A percentile compares a stretch with the other conserved stretches of the same genome.
Evolutionary conservation across 192 early-diverging fungal species (phyloP).

Genomic region (Ambispora gerdemannii): DNA sequence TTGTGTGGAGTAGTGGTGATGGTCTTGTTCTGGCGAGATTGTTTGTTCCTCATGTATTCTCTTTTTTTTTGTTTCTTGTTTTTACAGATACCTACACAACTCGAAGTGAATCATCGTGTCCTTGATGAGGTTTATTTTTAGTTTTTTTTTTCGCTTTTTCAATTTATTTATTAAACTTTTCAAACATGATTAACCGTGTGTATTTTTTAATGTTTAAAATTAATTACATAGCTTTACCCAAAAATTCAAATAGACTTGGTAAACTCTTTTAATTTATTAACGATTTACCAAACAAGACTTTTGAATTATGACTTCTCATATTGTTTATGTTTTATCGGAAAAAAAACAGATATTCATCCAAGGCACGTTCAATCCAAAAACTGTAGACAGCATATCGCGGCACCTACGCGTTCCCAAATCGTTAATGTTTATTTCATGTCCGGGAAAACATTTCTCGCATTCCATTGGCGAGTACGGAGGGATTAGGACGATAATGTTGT

Average conservation of each 20-base stretch:
- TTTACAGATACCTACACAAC: constrained; percentile 43
- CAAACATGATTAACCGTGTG: too few relatives aligned
- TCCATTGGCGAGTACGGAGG: constrained; percentile 44
- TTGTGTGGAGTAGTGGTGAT: too few relatives aligned
- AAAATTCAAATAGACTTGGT: constrained; percentile 50
- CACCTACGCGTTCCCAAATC: constrained; percentile 40
- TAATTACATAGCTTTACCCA: constrained; percentile 35
- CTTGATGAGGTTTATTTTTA: constrained; percentile 41
- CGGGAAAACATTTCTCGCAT: constrained; percentile 35
- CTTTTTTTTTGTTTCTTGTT: not conserved
- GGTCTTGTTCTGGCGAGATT: too few relatives aligned
- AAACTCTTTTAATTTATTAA: not conserved
- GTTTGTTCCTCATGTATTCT: too few relatives aligned
- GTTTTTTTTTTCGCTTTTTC: not conserved
- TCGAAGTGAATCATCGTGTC: constrained; percentile 53
- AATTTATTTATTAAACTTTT: not conserved
- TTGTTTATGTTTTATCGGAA: not conserved
- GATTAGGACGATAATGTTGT: constrained; percentile 48
- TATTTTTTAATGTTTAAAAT: not conserved
- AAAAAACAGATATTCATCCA: constrained; percentile 38
- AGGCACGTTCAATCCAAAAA: constrained; percentile 41
- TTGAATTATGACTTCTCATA: not conserved
- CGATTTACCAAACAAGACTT: not conserved
- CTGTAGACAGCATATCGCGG: constrained; percentile 40
- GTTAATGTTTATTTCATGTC: constrained; percentile 46